Base-by-base conservation (phyloP, 345 rosid genomes). In the Fremontodendron californicum region DNA sequence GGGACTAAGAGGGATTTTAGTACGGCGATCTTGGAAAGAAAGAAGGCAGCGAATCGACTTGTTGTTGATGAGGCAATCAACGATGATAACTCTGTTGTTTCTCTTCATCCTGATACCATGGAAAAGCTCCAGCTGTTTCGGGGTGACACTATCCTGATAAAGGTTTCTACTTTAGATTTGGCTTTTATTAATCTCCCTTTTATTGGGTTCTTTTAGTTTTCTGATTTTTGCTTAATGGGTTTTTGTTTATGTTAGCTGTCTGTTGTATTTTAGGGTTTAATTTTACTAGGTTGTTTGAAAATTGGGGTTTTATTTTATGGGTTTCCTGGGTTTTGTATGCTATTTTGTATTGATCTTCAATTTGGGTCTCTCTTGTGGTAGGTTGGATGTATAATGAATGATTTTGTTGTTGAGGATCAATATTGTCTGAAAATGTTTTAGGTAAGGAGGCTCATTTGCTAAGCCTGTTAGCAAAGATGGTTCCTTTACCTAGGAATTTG, bases 71-170 rank as follows among this genome's bases (percentile, higher is more conserved):
- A 95, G 80, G 94, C 99, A 40, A 27, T 84, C 70, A 92, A 91
- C 78, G 98, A 95, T 67, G 98, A 95, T 51, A 95, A 95, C 89
- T 95, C 98, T 25, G 99, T 95, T 8, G 97, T 92, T 35, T 75
- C 94, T 7, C 87, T 95, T 18, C 94, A 93, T 71, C 96, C 99
- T 1, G 85, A 90, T 0, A 90, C 99, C 63, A 95, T 93, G 99
- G 99, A 95, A 86, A 95, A 90, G 88, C 99, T 95, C 80, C 99
- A 95, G 87, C 91, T 95, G 54, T 95, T 95, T 79, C 92, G 99
- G 6, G 99, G 99, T 10, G 98, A 95, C 71, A 95, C 99, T 4
- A 90, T 95, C 81, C 81, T 91, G 55, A 85, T 93, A 79, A 94
- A 94, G 98, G 98, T 95, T 79, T 73, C 43, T 11, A 65, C 46